Evolutionary conservation across 352 stramenopile species (phyloP).

Genomic region (Phytophthora quininea): DNA sequence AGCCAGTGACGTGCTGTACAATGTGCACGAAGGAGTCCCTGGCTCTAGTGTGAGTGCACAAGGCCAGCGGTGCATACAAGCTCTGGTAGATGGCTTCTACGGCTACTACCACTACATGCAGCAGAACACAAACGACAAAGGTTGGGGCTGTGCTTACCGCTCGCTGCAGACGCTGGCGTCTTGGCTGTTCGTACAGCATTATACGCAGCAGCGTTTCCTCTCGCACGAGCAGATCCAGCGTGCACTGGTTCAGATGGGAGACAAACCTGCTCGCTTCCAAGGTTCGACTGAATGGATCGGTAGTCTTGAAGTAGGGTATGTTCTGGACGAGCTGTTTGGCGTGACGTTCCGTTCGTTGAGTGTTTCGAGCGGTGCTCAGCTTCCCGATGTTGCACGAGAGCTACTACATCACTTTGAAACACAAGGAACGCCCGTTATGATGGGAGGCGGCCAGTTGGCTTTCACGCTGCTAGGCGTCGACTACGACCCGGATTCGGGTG

Average conservation of each 20-base stretch:
- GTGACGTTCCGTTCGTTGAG: constrained; percentile 78
- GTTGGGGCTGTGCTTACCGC: constrained; percentile 89
- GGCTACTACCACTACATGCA: constrained; percentile 90
- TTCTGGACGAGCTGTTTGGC: constrained; percentile 77
- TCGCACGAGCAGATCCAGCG: constrained; percentile 80
- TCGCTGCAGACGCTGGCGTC: constrained; percentile 87
- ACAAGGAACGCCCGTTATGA: constrained; percentile 88
- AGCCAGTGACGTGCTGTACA: constrained; percentile 60
- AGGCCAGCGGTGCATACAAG: constrained; percentile 37
- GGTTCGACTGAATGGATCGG: constrained; percentile 84
- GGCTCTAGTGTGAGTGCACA: constrained; percentile 38
- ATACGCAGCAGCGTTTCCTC: constrained; percentile 46
- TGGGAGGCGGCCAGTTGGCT: constrained; percentile 79
- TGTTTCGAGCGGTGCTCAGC: constrained; percentile 56
- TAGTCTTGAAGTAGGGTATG: constrained; percentile 84
- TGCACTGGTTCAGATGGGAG: constrained; percentile 77
- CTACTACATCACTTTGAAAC: constrained; percentile 79
- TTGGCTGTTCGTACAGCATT: constrained; percentile 78
- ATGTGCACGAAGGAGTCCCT: constrained; percentile 73
- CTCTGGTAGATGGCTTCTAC: constrained; percentile 76
- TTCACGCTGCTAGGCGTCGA: constrained; percentile 85
- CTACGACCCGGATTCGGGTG: constrained; percentile 61
- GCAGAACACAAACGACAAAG: constrained; percentile 83
- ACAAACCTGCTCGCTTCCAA: constrained; percentile 77
- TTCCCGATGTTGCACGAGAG: constrained; percentile 67